phyloP scores from a whole-genome alignment of 2,329 filamentous ascomycete species.

The Aschersonia sp. region DNA sequence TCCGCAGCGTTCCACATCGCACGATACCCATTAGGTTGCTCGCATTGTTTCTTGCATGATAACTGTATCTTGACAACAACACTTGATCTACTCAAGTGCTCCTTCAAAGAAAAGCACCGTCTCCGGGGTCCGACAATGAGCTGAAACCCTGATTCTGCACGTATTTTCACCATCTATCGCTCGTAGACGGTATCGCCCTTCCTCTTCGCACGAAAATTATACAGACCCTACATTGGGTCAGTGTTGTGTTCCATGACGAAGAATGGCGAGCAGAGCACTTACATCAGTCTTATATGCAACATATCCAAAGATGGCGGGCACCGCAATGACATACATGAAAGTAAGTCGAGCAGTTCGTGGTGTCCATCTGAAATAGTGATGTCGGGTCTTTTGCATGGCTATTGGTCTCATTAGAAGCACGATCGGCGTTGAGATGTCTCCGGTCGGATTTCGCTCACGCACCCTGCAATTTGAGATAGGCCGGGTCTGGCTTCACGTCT shows the following conservation, averaged over 20 bases:
- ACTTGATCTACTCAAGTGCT: too few species aligned
- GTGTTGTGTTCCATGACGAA: neutral
- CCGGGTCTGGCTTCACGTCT: conserved; percentile 28
- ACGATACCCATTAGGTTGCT: conserved; percentile 11
- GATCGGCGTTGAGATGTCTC: conserved; percentile 1
- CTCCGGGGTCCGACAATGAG: too few species aligned
- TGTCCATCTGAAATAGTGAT: conserved; percentile 95
- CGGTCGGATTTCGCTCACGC: conserved; percentile 9
- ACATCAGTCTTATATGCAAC: conserved; percentile 75
- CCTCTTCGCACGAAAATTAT: conserved; percentile 71
- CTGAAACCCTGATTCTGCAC: neutral
- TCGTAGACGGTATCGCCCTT: conserved; percentile 74
- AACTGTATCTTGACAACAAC: too few species aligned
- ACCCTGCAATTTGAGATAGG: conserved; percentile 25
- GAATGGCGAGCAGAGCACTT: conserved; percentile 26
- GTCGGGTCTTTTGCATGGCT: conserved; percentile 76
- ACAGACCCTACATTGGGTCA: conserved; percentile 54
- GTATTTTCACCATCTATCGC: conserved; percentile 35
- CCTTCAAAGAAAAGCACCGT: too few species aligned
- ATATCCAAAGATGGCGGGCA: conserved; percentile 58
- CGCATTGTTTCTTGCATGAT: too few species aligned
- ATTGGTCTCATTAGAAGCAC: conserved; percentile 11
- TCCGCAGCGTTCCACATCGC: neutral
- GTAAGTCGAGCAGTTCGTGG: conserved; percentile 65
- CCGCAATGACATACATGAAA: conserved; percentile 58